These are phyloP conservation scores for Astrephomene gubernaculifera DNA, from an alignment of 139 green algal genomes.

Conservation along the genomic window DNA sequence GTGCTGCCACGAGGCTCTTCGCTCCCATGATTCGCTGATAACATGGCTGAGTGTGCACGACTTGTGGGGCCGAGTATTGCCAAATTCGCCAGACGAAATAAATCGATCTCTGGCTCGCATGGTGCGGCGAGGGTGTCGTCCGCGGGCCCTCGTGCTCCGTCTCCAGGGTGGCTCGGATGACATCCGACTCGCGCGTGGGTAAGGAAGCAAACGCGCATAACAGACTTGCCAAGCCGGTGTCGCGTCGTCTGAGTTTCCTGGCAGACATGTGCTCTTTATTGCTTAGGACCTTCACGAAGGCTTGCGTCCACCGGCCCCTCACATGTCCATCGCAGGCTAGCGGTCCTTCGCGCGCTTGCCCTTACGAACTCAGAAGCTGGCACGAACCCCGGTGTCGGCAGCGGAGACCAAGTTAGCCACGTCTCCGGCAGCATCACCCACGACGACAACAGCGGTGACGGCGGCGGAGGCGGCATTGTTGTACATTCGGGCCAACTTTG, in stretches of 20 bases:
- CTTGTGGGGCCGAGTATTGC: conserved; percentile 13
- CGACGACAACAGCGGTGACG: not conserved
- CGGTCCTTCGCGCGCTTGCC: not conserved
- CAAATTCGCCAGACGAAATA: not conserved
- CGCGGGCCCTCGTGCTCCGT: not conserved
- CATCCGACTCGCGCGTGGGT: not conserved
- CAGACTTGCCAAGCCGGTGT: not conserved
- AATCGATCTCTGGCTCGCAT: not conserved
- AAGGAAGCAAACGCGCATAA: not conserved
- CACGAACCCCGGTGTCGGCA: not conserved
- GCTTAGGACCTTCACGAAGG: not conserved
- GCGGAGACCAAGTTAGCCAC: not conserved
- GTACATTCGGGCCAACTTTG: too few species aligned
- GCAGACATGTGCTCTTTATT: not conserved
- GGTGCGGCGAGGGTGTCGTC: not conserved
- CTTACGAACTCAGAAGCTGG: not conserved
- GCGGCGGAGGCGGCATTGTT: not conserved
- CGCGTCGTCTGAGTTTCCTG: not conserved
- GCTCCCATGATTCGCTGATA: not conserved
- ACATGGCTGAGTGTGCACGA: not conserved
- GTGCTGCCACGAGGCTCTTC: not conserved
- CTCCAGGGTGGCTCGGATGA: not conserved
- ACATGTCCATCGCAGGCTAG: not conserved
- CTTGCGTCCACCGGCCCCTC: too few species aligned
- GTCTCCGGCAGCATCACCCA: not conserved